These are phyloP conservation scores for Lentinus tigrinus DNA, from an alignment of 768 basidiomycete species.

Conservation along the genomic window DNA sequence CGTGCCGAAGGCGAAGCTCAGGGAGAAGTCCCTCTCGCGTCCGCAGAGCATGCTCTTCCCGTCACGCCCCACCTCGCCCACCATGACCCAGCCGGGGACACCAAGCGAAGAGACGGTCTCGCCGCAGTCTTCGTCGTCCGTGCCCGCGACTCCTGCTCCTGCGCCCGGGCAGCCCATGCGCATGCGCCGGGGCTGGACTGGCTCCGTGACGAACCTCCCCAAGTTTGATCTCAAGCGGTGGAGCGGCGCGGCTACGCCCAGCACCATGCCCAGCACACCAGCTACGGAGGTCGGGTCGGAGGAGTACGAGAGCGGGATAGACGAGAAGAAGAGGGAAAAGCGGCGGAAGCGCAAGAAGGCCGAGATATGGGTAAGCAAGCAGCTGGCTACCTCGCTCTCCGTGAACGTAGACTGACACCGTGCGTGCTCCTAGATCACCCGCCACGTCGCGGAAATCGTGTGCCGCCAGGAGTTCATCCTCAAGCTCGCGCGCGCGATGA, in stretches of 20 bases:
- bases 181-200: background rate
- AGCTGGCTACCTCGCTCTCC: background rate
- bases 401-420: background rate
- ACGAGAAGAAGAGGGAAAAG: slow-evolving; percentile 37
- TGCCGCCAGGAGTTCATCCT: slow-evolving; percentile 82
- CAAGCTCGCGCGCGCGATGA: slow-evolving; percentile 81
- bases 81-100: slow-evolving; percentile 6
- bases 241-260: slow-evolving; percentile 19
- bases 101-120: slow-evolving; percentile 12
- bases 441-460: slow-evolving; percentile 80
- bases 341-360: slow-evolving; percentile 65
- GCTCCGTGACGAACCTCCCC: slow-evolving; percentile 38
- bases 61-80: background rate
- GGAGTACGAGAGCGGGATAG: slow-evolving; percentile 30
- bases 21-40: slow-evolving; percentile 10
- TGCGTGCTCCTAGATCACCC: slow-evolving; percentile 56
- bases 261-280: slow-evolving; percentile 29
- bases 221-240: slow-evolving; percentile 25
- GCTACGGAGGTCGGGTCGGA: slow-evolving; percentile 24
- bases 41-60: slow-evolving; percentile 21
- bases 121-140: background rate
- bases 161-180: too few species aligned
- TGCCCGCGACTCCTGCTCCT: background rate
- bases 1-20: slow-evolving; percentile 3
- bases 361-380: slow-evolving; percentile 74